phyloP scores from a whole-genome alignment of 2,329 filamentous ascomycete species.

The Aureobasidium vineae region DNA sequence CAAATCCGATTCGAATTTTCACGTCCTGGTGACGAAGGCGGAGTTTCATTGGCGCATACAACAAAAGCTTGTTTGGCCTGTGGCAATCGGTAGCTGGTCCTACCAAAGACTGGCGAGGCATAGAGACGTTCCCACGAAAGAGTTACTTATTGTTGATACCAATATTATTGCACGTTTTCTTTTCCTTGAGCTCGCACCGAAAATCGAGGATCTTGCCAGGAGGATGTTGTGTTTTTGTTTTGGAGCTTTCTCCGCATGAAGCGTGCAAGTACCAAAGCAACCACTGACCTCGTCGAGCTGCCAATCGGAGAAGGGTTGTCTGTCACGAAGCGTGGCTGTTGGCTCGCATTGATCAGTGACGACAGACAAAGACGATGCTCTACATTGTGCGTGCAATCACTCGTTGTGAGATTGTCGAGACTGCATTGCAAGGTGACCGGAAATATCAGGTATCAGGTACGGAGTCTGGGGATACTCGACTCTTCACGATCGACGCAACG shows the following conservation, averaged over 20 bases:
- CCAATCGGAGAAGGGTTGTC: no score
- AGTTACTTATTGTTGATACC: slow-evolving; percentile 22
- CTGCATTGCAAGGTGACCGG: not conserved
- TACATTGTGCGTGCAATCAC: not conserved
- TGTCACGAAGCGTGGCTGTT: not conserved
- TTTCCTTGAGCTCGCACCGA: not conserved
- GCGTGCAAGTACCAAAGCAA: not conserved
- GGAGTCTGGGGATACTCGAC: not conserved
- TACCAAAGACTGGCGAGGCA: slow-evolving; percentile 6
- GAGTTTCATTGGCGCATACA: slow-evolving; percentile 13
- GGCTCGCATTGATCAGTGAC: not conserved
- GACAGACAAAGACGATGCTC: not conserved
- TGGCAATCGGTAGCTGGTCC: slow-evolving; percentile 25
- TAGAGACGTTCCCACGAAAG: slow-evolving; percentile 14
- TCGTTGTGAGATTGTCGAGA: not conserved
- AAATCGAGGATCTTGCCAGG: not conserved
- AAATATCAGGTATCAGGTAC: not conserved
- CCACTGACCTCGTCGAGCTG: not conserved
- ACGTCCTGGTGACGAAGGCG: slow-evolving; percentile 25
- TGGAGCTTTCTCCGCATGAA: not conserved
- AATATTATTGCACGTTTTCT: slow-evolving; percentile 14
- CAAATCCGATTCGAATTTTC: not conserved
- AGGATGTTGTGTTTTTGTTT: not conserved
- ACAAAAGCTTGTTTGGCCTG: slow-evolving; percentile 15
- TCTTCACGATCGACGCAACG: not conserved